Evolutionary conservation across 208 protist genomes (phyloP), one percentile per base, ranked within the genome.

Genomic region (Wallacemonas collosoma): DNA sequence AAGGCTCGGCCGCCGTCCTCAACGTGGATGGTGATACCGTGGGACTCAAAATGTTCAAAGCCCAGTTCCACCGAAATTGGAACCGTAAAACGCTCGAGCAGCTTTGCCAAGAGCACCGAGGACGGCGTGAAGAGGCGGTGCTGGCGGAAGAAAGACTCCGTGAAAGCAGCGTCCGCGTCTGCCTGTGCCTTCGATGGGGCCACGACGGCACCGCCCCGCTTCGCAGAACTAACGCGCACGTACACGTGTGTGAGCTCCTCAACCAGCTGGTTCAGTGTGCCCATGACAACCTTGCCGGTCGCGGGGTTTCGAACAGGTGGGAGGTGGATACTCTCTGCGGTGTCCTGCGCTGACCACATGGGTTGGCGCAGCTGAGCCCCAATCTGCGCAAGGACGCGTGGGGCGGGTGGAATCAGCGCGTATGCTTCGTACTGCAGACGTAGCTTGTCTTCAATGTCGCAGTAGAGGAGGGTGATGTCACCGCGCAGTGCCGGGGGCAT

Each of bases 221-320:
- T 60, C 14, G 9, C 26, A n/a, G 11, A 6, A 15, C 9, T 40
- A 38, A 6, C 36, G 58, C 14, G 61, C 6, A 91, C 73, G 63
- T 66, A 68, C n/a, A 91, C 86, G 51, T 77, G 71, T 15, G 87
- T 92, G 51, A 92, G 77, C 68, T 81, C 75, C 70, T 89, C 81
- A 45, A 92, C 84, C 17, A 92, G 76, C 70, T 88, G 78, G 72
- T 89, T 81, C 43, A 89, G 43, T 11, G 87, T 89, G 55, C 77
- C 87, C 70, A 80, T 84, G 1, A 86, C 66, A 7, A 84, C 72
- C 35, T 73, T 73, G 38, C 76, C 79, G 2, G 72, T 76, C 15
- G 72, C 71, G 3, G 45, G 67, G 50, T 77, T 79, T 2, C 68
- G 57, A 0, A 72, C 58, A n/a, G 68, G 39, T 11, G 75, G 77